A percentile compares a stretch with the other conserved stretches of the same genome.
phyloP scores from a whole-genome alignment of 306 rosid species.

The Gastrolobium bilobum region DNA sequence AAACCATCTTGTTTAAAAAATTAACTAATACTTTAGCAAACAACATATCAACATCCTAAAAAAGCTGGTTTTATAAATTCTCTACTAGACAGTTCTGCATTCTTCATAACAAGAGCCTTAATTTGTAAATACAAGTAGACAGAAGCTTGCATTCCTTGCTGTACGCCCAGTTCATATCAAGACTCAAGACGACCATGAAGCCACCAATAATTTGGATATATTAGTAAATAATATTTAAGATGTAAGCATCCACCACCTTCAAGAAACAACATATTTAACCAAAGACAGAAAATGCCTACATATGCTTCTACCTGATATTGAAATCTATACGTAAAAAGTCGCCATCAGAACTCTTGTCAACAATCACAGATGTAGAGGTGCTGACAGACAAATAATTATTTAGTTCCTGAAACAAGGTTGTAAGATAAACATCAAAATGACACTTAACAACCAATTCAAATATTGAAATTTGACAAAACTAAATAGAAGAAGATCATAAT shows the following conservation, averaged over 20 bases:
- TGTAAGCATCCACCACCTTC: neutral
- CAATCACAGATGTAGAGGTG: conserved; percentile 92
- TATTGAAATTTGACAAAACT: conserved; percentile 34
- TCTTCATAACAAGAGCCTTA: conserved; percentile 23
- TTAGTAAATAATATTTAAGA: conserved; percentile 20
- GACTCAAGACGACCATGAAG: conserved; percentile 37
- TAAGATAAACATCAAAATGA: conserved; percentile 21
- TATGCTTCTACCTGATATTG: conserved; percentile 77
- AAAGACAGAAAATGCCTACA: conserved; percentile 23
- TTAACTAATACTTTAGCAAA: conserved; percentile 16
- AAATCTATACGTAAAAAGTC: conserved; percentile 88
- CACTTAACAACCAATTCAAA: conserved; percentile 30
- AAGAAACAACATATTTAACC: conserved; percentile 35
- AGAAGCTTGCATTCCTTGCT: neutral
- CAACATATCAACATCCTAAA: conserved; percentile 17
- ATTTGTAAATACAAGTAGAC: conserved; percentile 30
- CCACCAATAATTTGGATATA: conserved; percentile 28
- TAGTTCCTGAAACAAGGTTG: conserved; percentile 75
- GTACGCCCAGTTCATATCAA: conserved; percentile 14
- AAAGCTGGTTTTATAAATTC: neutral
- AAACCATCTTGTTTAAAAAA: conserved; percentile 16
- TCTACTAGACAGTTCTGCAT: neutral
- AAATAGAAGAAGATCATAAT: conserved; percentile 20
- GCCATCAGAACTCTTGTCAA: conserved; percentile 90
- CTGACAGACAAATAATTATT: conserved; percentile 80